phyloP scores from a whole-genome alignment of 83 land plant genomes.

The Picea abies region DNA sequence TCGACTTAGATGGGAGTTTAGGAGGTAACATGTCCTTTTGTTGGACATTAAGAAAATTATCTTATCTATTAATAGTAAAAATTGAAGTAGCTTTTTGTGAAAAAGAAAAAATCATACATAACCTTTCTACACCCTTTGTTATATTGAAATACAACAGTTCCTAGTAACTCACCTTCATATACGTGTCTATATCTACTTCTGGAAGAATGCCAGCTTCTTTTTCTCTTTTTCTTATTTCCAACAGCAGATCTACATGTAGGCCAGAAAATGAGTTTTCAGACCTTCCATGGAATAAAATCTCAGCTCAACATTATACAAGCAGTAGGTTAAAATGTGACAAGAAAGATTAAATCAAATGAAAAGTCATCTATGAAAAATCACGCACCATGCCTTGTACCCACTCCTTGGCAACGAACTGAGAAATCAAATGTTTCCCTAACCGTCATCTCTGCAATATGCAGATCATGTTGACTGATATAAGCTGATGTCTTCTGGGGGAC shows the following conservation, averaged over 20 bases:
- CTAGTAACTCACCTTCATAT: constrained; percentile 46
- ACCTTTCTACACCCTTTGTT: too few species aligned
- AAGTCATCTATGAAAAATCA: neutral
- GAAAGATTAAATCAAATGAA: neutral
- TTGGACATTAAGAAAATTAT: too few species aligned
- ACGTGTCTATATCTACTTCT: constrained; percentile 58
- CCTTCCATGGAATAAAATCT: too few species aligned
- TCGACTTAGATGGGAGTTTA: too few species aligned
- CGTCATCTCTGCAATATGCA: constrained; percentile 66
- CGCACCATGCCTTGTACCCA: constrained; percentile 79
- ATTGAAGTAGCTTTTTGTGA: too few species aligned
- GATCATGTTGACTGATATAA: constrained; percentile 62
- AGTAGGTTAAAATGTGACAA: too few species aligned
- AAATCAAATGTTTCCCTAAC: constrained; percentile 63
- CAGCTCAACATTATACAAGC: too few species aligned
- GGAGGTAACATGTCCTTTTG: too few species aligned
- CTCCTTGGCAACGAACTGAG: constrained; percentile 57
- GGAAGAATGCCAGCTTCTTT: constrained; percentile 60
- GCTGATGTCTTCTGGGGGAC: constrained; percentile 60
- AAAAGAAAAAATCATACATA: too few species aligned
- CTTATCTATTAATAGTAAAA: too few species aligned
- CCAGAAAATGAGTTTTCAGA: neutral
- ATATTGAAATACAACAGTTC: neutral
- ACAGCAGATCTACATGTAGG: constrained; percentile 42
- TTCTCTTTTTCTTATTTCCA: constrained; percentile 55